These are phyloP conservation scores for Liquidambar formosana DNA, from an alignment of 164 flowering plant genomes.

Conservation along the genomic window DNA sequence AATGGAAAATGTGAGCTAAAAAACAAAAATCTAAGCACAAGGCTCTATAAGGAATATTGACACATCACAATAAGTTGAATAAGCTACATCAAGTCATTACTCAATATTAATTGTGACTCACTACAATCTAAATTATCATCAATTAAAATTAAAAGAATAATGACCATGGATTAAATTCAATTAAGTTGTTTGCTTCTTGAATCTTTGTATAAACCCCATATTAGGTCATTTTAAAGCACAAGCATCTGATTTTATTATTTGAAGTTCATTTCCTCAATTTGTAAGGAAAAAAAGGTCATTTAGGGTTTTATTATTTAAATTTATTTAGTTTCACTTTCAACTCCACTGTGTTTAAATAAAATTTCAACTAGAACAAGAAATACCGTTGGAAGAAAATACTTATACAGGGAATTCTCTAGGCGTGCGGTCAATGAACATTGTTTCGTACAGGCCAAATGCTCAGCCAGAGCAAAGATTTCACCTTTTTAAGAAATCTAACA, in stretches of 20 bases:
- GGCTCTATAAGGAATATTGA: neutral
- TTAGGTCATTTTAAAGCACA: too few relatives aligned
- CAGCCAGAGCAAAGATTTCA: neutral
- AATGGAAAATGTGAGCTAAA: neutral
- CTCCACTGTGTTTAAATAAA: too few relatives aligned
- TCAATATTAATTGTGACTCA: neutral
- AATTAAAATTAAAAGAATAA: neutral
- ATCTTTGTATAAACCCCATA: neutral
- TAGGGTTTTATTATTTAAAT: too few relatives aligned
- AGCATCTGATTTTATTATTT: too few relatives aligned
- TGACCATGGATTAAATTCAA: neutral
- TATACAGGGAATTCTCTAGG: too few relatives aligned
- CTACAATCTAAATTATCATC: neutral
- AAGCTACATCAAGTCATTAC: neutral
- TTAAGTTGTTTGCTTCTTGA: neutral
- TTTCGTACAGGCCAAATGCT: neutral
- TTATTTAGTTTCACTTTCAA: too few relatives aligned
- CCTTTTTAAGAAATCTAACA: neutral
- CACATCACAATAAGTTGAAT: neutral
- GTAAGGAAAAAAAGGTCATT: too few relatives aligned
- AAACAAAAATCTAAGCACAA: neutral
- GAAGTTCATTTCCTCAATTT: too few relatives aligned
- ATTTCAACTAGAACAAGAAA: too few relatives aligned
- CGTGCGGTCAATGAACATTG: neutral
- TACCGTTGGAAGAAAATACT: too few relatives aligned